Evolutionary conservation across 495 filamentous ascomycete genomes (phyloP).

Genomic region (Pyrenopolyporus hunteri): DNA sequence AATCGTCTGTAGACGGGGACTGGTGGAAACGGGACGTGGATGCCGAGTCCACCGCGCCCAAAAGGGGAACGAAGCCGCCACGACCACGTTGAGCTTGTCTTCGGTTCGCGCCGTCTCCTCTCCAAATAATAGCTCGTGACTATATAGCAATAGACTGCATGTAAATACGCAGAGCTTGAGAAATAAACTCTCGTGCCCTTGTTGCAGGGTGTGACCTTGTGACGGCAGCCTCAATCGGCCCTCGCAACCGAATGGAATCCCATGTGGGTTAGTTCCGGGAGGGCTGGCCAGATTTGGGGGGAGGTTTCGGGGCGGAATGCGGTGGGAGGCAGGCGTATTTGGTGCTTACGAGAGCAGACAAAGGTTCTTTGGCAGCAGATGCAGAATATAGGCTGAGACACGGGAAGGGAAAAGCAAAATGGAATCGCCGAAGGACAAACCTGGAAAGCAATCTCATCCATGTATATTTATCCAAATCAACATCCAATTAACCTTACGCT

Average conservation of each 20-base stretch:
- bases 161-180: not conserved
- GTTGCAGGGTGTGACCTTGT: conserved; percentile 5
- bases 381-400: conserved; percentile 38
- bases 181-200: not conserved
- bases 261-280: conserved; percentile 14
- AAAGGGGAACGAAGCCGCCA: conserved; percentile 4
- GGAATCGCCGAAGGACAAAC: conserved; percentile 31
- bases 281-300: conserved; percentile 11
- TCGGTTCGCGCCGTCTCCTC: not conserved
- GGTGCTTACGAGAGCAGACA: conserved; percentile 21
- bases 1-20: not conserved
- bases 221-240: conserved; percentile 23
- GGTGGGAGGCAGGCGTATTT: conserved; percentile 2
- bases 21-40: conserved; percentile 4
- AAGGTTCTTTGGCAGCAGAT: conserved; percentile 15
- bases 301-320: conserved; percentile 27
- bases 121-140: not conserved
- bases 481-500: conserved; percentile 34
- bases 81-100: not conserved
- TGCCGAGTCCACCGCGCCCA: conserved; percentile 7
- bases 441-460: conserved; percentile 28
- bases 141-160: not conserved
- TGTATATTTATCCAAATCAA: conserved; percentile 38
- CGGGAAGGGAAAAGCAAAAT: conserved; percentile 10
- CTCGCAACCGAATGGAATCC: conserved; percentile 23